Base-by-base conservation (phyloP, 768 basidiomycete genomes). In the Pisolithus albus region DNA sequence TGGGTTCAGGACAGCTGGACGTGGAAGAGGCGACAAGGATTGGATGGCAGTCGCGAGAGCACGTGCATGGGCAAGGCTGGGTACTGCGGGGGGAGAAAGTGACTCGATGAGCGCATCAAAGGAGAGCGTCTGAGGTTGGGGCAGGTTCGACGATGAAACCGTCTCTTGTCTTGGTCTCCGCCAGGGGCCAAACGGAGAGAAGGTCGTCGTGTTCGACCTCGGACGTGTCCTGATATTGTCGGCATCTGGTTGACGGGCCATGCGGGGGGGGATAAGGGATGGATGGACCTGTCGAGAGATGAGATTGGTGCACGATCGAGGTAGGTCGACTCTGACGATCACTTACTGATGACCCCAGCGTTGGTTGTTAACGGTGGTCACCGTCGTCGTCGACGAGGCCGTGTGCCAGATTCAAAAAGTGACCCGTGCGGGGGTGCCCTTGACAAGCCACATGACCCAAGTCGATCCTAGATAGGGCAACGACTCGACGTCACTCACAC, bases 51-150 rank as follows among this genome's bases (percentile, higher is more conserved):
- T 67, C 0, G 81, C 79, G n/a, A 89, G 72, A 30, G 76, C 61
- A 13, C 84, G 79, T 7, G 87, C 86, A 61, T 84, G 76, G 11
- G 65, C 56, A 5, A 87, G 68, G 55, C 84, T 86, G 4, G 88
- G 88, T 7, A 87, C 86, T 6, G 75, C 72, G 36, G 77, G 78
- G 10, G 77, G 73, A 6, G 75, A 71, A 38, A 78, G 61, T 16
- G 67, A 66, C 46, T 73, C 70, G n/a, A 78, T 64, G 38, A 78
- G 68, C 19, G 61, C 70, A 36, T 86, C 85, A 39, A 74, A 65
- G 11, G 74, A 47, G 36, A 60, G 54, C 13, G 56, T 15, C 36
- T 55, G 52, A 34, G 54, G 53, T 16, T 72, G 64, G 28, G 67
- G 60, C 13, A 65, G 65, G 13, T 65, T 47, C 7, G 68, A 51